Percentiles rank a stretch among this genome's conserved stretches.
Conservation (phyloP, 192 early-diverging fungal genomes). For the Backusella parvicylindrica region DNA sequence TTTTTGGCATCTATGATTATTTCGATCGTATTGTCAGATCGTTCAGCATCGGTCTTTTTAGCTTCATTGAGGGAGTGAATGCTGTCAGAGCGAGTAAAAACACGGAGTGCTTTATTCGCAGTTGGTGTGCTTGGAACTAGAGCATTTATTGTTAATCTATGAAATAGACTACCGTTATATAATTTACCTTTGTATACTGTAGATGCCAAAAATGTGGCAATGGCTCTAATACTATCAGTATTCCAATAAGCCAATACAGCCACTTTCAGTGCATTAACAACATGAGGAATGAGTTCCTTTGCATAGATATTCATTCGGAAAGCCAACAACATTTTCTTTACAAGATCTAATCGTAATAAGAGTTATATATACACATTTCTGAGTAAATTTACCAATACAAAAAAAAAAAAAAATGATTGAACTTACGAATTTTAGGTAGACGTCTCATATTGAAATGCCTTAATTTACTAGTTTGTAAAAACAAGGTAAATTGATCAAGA, state of each 20-base stretch:
- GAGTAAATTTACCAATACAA: no score
- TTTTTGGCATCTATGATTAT: not conserved
- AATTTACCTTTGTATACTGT: conserved; percentile 51
- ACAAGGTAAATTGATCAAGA: conserved; percentile 58
- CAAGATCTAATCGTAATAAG: conserved; percentile 39
- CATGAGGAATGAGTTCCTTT: conserved; percentile 43
- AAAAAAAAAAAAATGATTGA: not conserved
- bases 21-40: not conserved
- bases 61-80: not conserved
- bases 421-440: conserved; percentile 56
- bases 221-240: conserved; percentile 51
- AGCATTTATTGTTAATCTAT: not conserved
- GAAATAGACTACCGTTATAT: not conserved
- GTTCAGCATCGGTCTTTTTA: not conserved
- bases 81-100: not conserved
- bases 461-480: conserved; percentile 52
- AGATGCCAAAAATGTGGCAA: conserved; percentile 63
- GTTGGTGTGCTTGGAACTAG: not conserved
- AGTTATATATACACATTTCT: not conserved
- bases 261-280: conserved; percentile 51
- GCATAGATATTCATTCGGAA: conserved; percentile 55
- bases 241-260: conserved; percentile 52
- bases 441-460: conserved; percentile 54
- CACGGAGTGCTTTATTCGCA: not conserved
- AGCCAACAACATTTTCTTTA: conserved; percentile 59